Evolutionary conservation across 352 stramenopile genomes (phyloP).

Genomic region (Globisporangium viniferum): DNA sequence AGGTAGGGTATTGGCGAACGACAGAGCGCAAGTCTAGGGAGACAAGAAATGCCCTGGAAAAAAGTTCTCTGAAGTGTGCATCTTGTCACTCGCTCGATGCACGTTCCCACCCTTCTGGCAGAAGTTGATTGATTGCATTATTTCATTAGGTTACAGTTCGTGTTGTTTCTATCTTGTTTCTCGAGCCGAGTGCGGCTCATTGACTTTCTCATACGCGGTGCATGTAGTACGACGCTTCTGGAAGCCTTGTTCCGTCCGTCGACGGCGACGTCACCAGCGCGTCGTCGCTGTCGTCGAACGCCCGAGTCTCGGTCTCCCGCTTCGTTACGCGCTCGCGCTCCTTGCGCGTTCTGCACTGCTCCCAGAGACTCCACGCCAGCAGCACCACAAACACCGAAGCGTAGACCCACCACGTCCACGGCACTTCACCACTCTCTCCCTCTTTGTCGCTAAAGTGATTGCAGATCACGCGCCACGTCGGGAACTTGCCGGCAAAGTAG

Average conservation of each 20-base stretch:
- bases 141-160: neutral
- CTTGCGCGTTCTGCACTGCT: slow-evolving; percentile 16
- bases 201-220: neutral
- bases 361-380: slow-evolving; percentile 17
- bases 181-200: neutral
- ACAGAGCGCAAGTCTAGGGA: too few species aligned
- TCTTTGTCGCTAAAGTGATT: neutral
- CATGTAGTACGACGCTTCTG: neutral
- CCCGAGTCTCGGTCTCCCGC: neutral
- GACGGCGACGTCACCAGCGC: neutral
- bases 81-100: too few species aligned
- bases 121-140: neutral
- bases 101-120: neutral
- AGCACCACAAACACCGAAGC: slow-evolving; percentile 17
- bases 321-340: neutral
- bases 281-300: slow-evolving; percentile 1
- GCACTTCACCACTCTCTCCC: neutral
- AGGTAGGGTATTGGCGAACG: too few species aligned
- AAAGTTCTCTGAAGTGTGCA: too few species aligned
- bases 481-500: slow-evolving; percentile 28
- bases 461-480: slow-evolving; percentile 6
- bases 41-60: neutral
- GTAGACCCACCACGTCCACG: slow-evolving; percentile 25
- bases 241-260: neutral
- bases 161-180: neutral